Evolutionary conservation across 2,329 filamentous ascomycete genomes (phyloP), one percentile per base, ranked within the genome.

Genomic region (Xylariomycetidae sp.): DNA sequence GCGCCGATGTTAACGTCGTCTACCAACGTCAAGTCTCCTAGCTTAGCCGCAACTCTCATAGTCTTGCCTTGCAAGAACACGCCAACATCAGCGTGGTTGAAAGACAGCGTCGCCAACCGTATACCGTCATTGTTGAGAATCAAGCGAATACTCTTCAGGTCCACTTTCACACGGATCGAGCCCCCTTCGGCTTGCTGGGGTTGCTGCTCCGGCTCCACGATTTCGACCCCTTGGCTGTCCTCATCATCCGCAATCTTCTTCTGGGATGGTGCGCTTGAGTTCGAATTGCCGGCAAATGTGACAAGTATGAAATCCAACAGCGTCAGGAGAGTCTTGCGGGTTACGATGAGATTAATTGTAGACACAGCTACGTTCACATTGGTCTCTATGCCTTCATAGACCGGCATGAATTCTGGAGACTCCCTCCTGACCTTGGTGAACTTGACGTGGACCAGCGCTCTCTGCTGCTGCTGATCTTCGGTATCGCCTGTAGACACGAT

Each of bases 61-160:
- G 86, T 83, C 47, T 81, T 86, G 25, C 85, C 88, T 31, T 85
- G 78, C 4, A 98, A 67, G 64, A 94, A 94, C 6, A 98, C 82
- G 1, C 86, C 86, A 20, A 96, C 83, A 54, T 96, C 86, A 3
- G 89, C 92, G 39, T 92, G 90, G 46, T 88, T 94, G 51, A 99
- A 79, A 34, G 88, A 92, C 13, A 98, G 64, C 0, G 92, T 98
- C 17, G 92, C 92, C 17, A 99, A 72, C 16, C 92, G 80, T 37
- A 97, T 94, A 1, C 92, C 92, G 57, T 99, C 94, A 45, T 98
- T 97, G 57, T 99, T 99, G 35, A 99, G 70, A 42, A 98, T 90
- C 17, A 98, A 72, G 3, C 88, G 80, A 44, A 99, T 95, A 65
- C 85, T 89, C 64, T 94, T 94, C 42, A 99, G 66, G 41, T 96